phyloP scores from a whole-genome alignment of 225 moss, liverwort and hornwort genomes.

The Marchantia paleacea region DNA sequence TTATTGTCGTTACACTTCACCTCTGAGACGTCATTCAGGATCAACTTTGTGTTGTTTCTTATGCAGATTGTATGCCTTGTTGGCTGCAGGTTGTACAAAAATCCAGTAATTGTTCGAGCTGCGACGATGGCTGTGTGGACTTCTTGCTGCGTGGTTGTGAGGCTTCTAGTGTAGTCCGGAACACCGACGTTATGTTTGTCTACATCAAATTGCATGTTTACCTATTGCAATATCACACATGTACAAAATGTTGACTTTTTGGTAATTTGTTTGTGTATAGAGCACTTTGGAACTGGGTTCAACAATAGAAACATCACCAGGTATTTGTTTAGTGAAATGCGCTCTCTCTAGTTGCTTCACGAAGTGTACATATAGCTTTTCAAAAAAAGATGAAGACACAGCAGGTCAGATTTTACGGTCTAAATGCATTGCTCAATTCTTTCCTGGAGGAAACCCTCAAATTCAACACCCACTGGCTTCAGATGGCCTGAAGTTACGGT shows the following conservation, averaged over 20 bases:
- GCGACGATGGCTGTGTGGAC: constrained; percentile 87
- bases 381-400: background rate
- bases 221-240: background rate
- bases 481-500: background rate
- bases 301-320: background rate
- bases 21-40: background rate
- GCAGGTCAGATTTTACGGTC: background rate
- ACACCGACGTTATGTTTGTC: background rate
- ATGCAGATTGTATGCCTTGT: constrained; percentile 4
- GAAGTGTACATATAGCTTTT: background rate
- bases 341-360: background rate
- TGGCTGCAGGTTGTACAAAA: constrained; percentile 64
- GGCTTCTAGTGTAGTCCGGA: constrained; percentile 30
- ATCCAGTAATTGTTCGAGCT: constrained; percentile 69
- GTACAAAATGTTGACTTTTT: constrained; percentile 1
- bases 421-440: no score
- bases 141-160: constrained; percentile 64
- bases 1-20: background rate
- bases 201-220: background rate
- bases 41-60: constrained; percentile 2
- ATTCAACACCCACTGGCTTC: background rate
- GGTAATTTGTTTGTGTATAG: background rate
- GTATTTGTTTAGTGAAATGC: background rate
- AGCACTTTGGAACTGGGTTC: background rate
- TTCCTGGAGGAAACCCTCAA: background rate